Percentiles rank a stretch among this genome's conserved stretches.
Evolutionary conservation across 2,329 filamentous ascomycete species (phyloP).

Genomic region (Mariannaea sp.): DNA sequence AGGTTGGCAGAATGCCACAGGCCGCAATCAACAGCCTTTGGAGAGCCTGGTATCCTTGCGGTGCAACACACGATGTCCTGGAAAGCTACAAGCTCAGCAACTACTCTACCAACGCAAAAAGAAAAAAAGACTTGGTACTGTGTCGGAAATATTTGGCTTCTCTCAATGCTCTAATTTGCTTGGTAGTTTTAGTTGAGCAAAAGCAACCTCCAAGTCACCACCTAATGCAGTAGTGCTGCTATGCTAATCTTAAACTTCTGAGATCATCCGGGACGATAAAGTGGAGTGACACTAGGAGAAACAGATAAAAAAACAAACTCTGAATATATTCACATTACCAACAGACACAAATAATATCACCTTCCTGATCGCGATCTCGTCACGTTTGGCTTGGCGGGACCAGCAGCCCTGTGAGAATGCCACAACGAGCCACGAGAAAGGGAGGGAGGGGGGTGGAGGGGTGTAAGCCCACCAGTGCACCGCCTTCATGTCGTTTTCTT

Average conservation of each 20-base stretch:
- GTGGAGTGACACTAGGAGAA: slow-evolving; percentile 8
- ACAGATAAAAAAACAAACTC: too few relatives aligned
- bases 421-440: not conserved
- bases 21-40: too few relatives aligned
- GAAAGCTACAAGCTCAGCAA: too few relatives aligned
- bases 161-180: too few relatives aligned
- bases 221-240: not conserved
- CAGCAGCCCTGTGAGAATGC: slow-evolving; percentile 10
- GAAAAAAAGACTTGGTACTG: too few relatives aligned
- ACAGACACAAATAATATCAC: slow-evolving; percentile 9
- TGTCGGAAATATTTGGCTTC: too few relatives aligned
- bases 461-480: too few relatives aligned
- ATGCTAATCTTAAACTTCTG: slow-evolving; percentile 5
- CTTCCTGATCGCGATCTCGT: slow-evolving; percentile 16
- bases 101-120: too few relatives aligned
- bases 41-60: too few relatives aligned
- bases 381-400: slow-evolving; percentile 20
- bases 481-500: slow-evolving; percentile 37
- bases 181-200: too few relatives aligned
- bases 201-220: too few relatives aligned
- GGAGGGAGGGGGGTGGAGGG: slow-evolving; percentile 17
- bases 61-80: slow-evolving; percentile 13
- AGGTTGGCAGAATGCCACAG: too few relatives aligned
- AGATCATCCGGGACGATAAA: slow-evolving; percentile 5
- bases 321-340: slow-evolving; percentile 11